Percentiles rank a stretch among this genome's conserved stretches.
These are phyloP conservation scores for Rhododendron kiyosumense DNA, from an alignment of 148 eudicot species.

Conservation along the genomic window DNA sequence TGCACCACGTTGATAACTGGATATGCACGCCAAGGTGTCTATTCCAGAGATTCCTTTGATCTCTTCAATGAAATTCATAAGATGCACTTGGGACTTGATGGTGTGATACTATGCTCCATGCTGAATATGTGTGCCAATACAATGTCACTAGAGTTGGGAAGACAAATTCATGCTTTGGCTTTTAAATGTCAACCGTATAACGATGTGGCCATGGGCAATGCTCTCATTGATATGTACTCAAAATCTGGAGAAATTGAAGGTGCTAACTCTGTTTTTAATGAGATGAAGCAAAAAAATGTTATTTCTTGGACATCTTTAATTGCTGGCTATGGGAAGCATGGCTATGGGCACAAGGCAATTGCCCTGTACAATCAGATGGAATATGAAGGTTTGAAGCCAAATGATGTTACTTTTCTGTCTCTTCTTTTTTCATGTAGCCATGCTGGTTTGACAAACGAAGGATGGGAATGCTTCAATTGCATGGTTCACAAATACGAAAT, in stretches of 20 bases:
- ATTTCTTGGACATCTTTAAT: constrained; percentile 22
- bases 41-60: constrained; percentile 12
- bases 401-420: constrained; percentile 14
- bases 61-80: constrained; percentile 17
- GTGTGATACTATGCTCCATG: constrained; percentile 17
- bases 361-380: constrained; percentile 11
- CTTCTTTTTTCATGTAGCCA: constrained; percentile 20
- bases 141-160: constrained; percentile 4
- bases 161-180: constrained; percentile 18
- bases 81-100: constrained; percentile 6
- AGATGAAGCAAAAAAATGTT: constrained; percentile 17
- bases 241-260: constrained; percentile 18
- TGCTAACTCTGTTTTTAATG: constrained; percentile 8
- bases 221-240: constrained; percentile 24
- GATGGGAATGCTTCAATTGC: constrained; percentile 11
- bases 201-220: constrained; percentile 14
- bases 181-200: constrained; percentile 11
- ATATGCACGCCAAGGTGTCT: constrained; percentile 17
- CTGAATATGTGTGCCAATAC: constrained; percentile 16
- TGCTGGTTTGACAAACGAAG: constrained; percentile 18
- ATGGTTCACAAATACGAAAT: constrained; percentile 18
- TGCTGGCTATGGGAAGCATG: constrained; percentile 5
- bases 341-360: constrained; percentile 14
- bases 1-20: constrained; percentile 19
- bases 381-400: constrained; percentile 15